Evolutionary conservation across 345 rosid genomes (phyloP), one percentile per base, ranked within the genome.

Genomic region (Rubroshorea leprosula): DNA sequence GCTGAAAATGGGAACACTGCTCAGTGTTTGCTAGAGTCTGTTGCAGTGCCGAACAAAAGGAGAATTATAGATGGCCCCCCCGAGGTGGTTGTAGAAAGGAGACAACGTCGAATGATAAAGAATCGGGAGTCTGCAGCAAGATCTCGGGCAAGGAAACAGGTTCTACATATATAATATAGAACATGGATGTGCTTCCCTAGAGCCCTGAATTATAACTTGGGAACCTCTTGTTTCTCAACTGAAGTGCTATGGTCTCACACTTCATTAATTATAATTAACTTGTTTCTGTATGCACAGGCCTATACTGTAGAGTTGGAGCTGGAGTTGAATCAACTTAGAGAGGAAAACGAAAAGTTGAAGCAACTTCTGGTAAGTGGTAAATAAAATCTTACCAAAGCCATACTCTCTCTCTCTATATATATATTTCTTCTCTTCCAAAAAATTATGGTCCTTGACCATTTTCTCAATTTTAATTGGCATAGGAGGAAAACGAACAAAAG

Each of bases 141-240:
- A 26, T 92, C 98, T n/a, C 80, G 98, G 10, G 98, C 98, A 14
- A 72, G 98, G 67, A 86, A 83, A 69, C 98, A 88, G 83, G 98
- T 91, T 53, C 44, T 35, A 35, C 5, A 6, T 35, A 35, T 35
- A 13, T 35, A 2, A 35, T 35, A n/a, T n/a, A n/a, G 31, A 27
- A 27, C 11, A 35, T 35, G 11, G 11, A 35, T 1, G 1, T 35
- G 41, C 23, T n/a, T n/a, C n/a, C n/a, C n/a, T n/a, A n/a, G n/a
- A n/a, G n/a, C n/a, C n/a, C n/a, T n/a, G n/a, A n/a, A n/a, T n/a
- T n/a, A n/a, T n/a, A n/a, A n/a, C n/a, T n/a, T n/a, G n/a, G n/a
- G n/a, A n/a, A n/a, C n/a, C n/a, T n/a, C n/a, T n/a, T n/a, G n/a
- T n/a, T n/a, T n/a, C n/a, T n/a, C n/a, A n/a, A n/a, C n/a, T n/a